Evolutionary conservation across 140 eudicot species (phyloP).

Genomic region (Senecio squalidus): DNA sequence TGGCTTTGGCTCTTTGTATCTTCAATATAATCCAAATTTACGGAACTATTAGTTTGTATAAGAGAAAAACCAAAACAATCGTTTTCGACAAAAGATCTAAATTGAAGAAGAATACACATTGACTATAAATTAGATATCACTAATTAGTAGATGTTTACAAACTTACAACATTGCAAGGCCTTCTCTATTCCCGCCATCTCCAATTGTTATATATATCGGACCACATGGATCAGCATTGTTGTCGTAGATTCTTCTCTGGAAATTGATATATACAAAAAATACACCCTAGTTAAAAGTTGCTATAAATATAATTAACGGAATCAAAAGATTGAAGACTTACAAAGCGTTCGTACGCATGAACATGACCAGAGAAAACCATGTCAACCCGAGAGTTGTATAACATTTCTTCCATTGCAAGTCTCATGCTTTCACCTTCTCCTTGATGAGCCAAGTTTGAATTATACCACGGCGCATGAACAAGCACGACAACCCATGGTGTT

Average conservation of each 20-base stretch:
- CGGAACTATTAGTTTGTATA: neutral
- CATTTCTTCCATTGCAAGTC: constrained; percentile 65
- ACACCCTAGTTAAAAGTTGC: neutral
- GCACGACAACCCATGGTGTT: constrained; percentile 71
- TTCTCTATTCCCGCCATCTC: constrained; percentile 92
- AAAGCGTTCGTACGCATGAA: constrained; percentile 89
- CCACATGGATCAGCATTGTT: constrained; percentile 62
- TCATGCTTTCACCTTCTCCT: constrained; percentile 90
- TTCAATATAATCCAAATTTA: neutral
- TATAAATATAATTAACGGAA: no score
- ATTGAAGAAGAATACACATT: no score
- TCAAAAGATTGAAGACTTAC: constrained; percentile 38
- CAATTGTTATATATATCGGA: constrained; percentile 65
- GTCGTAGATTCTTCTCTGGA: constrained; percentile 67
- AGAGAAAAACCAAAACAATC: neutral
- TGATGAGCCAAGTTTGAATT: constrained; percentile 66
- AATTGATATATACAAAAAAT: neutral
- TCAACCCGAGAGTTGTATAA: constrained; percentile 57
- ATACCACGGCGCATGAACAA: constrained; percentile 88
- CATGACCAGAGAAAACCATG: constrained; percentile 70
- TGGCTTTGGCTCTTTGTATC: constrained; percentile 57
- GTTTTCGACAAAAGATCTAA: neutral
- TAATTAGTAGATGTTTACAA: no score
- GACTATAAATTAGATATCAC: no score
- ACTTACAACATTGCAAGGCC: constrained; percentile 78